Percentiles rank a stretch among this genome's conserved stretches.
phyloP scores from a whole-genome alignment of 108 stramenopile genomes.

The Tribonema minus region DNA sequence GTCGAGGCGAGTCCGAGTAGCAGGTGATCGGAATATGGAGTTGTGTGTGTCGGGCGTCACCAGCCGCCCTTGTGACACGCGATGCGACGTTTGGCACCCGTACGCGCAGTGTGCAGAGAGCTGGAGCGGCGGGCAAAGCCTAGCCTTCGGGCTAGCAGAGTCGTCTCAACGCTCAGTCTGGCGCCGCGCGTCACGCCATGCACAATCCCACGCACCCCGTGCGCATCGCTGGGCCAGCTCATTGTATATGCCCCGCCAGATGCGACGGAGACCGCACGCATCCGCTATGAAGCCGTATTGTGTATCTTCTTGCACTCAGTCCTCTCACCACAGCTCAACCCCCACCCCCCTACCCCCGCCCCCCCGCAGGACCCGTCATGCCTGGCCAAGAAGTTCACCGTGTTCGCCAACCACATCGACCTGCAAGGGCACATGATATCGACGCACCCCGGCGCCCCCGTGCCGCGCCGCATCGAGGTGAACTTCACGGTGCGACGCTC shows the following conservation, averaged over 20 bases:
- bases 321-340: no score
- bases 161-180: not conserved
- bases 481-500: constrained; percentile 34
- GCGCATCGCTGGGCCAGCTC: no score
- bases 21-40: not conserved
- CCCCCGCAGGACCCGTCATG: constrained; percentile 13
- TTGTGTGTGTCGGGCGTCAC: not conserved
- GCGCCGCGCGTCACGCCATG: no score
- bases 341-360: no score
- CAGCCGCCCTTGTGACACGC: not conserved
- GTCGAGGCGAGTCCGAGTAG: not conserved
- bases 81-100: not conserved
- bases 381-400: constrained; percentile 50
- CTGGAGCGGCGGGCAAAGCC: not conserved
- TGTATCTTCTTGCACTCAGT: not conserved
- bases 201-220: no score
- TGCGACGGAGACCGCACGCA: not conserved
- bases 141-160: not conserved
- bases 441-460: constrained; percentile 1
- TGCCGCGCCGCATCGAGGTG: constrained; percentile 12
- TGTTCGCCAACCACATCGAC: constrained; percentile 54
- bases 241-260: no score
- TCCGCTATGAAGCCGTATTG: not conserved
- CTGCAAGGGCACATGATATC: constrained; percentile 19
- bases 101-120: no score